These are phyloP conservation scores for Apiotrichum sp. DNA, from an alignment of 1,284 basidiomycete genomes.

Conservation along the genomic window DNA sequence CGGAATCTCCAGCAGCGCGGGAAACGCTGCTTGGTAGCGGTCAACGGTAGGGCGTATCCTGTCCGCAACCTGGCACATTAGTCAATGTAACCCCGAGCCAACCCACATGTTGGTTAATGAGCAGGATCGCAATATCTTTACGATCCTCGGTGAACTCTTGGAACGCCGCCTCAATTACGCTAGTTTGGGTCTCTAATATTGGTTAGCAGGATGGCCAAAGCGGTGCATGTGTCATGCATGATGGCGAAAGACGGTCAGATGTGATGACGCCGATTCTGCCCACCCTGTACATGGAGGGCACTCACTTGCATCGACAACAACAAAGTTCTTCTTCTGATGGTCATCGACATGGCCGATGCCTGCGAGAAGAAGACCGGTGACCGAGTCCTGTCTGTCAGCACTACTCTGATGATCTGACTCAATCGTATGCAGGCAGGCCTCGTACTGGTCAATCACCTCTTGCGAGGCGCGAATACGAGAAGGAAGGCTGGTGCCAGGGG, in stretches of 20 bases:
- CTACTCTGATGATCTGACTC: no score
- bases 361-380: slow-evolving; percentile 85
- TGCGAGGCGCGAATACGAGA: no score
- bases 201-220: not conserved
- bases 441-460: no score
- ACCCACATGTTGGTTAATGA: slow-evolving; percentile 93
- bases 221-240: no score
- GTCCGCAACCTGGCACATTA: slow-evolving; percentile 71
- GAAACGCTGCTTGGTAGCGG: slow-evolving; percentile 91
- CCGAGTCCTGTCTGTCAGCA: slow-evolving; percentile 65
- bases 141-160: slow-evolving; percentile 79
- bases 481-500: no score
- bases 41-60: slow-evolving; percentile 94
- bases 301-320: slow-evolving; percentile 84
- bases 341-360: slow-evolving; percentile 84
- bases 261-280: no score
- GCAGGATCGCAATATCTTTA: slow-evolving; percentile 85
- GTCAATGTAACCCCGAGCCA: not conserved
- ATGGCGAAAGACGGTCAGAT: no score
- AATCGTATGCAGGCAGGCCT: no score
- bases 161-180: slow-evolving; percentile 80
- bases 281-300: slow-evolving; percentile 10
- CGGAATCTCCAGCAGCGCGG: slow-evolving; percentile 93
- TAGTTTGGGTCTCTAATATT: slow-evolving; percentile 72
- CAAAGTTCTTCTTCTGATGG: slow-evolving; percentile 89